Percentiles rank a stretch among this genome's conserved stretches.
phyloP scores from a whole-genome alignment of 208 protist genomes.

The Acanthamoeba quina region DNA sequence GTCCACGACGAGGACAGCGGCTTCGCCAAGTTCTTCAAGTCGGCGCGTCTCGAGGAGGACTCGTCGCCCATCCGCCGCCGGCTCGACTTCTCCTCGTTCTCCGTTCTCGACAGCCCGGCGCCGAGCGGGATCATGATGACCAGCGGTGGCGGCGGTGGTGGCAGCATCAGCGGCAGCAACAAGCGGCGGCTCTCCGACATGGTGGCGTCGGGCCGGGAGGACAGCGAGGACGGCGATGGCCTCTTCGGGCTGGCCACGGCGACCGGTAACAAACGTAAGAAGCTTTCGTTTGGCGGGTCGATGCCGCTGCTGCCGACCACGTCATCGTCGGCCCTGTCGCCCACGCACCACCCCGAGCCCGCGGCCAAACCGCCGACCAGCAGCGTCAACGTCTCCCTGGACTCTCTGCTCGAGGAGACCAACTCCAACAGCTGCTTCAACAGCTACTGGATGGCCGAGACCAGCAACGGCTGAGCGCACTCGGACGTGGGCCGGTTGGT shows the following conservation, averaged over 20 bases:
- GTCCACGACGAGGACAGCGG: conserved; percentile 40
- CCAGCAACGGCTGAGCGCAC: background rate
- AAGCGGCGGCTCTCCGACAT: conserved; percentile 2
- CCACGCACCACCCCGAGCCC: background rate
- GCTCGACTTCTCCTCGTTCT: conserved; percentile 33
- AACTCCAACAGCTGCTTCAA: conserved; percentile 75
- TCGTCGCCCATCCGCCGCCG: conserved; percentile 19
- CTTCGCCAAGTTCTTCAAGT: background rate
- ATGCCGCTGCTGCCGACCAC: background rate
- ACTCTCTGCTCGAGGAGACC: conserved; percentile 72
- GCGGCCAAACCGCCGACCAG: background rate
- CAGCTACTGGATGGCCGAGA: conserved; percentile 20
- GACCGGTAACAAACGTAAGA: background rate
- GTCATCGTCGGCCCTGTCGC: background rate
- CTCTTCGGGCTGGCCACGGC: background rate
- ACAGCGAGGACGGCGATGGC: conserved; percentile 24
- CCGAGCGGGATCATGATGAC: background rate
- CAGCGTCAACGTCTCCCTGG: conserved; percentile 37
- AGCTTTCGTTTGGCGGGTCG: background rate
- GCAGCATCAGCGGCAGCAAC: background rate
- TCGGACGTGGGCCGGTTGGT: no score
- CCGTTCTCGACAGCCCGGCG: background rate
- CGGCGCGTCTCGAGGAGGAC: background rate
- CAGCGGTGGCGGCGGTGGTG: background rate
- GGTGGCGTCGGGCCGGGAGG: background rate